Conservation (phyloP, 495 filamentous ascomycete genomes). For the Aspergillus asperescens region DNA sequence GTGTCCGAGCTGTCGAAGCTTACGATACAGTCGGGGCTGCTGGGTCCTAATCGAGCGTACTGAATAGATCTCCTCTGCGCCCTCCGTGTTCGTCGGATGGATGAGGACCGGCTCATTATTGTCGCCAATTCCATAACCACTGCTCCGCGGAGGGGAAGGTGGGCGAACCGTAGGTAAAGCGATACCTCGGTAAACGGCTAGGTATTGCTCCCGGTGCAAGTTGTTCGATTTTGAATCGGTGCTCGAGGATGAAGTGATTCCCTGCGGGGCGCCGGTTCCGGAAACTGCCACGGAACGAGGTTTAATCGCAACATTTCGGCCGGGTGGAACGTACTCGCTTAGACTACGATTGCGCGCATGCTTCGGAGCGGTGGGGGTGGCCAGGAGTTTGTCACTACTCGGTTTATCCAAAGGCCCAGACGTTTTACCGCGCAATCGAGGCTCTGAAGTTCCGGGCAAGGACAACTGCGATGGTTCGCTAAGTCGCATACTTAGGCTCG, state of each 20-base stretch:
- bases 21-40: constrained; percentile 57
- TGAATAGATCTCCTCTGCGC: constrained; percentile 36
- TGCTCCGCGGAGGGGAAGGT: constrained; percentile 69
- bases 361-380: constrained; percentile 36
- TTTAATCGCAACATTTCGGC: constrained; percentile 54
- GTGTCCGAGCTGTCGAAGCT: constrained; percentile 75
- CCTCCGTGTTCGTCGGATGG: constrained; percentile 16
- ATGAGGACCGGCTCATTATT: constrained; percentile 31
- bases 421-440: constrained; percentile 31
- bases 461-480: constrained; percentile 41
- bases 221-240: constrained; percentile 42
- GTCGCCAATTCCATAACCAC: constrained; percentile 34
- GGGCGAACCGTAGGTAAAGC: constrained; percentile 52
- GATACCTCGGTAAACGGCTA: constrained; percentile 72
- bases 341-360: constrained; percentile 70
- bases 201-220: constrained; percentile 74
- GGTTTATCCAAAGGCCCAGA: constrained; percentile 35
- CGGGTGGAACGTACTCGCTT: constrained; percentile 79
- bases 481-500: constrained; percentile 32
- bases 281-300: constrained; percentile 68
- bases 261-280: constrained; percentile 39
- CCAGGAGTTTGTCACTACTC: constrained; percentile 32
- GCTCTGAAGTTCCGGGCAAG: constrained; percentile 27
- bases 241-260: constrained; percentile 39
- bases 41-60: constrained; percentile 44